Conservation (phyloP, 1,284 basidiomycete species). For the Sanguinoderma infundibulare region DNA sequence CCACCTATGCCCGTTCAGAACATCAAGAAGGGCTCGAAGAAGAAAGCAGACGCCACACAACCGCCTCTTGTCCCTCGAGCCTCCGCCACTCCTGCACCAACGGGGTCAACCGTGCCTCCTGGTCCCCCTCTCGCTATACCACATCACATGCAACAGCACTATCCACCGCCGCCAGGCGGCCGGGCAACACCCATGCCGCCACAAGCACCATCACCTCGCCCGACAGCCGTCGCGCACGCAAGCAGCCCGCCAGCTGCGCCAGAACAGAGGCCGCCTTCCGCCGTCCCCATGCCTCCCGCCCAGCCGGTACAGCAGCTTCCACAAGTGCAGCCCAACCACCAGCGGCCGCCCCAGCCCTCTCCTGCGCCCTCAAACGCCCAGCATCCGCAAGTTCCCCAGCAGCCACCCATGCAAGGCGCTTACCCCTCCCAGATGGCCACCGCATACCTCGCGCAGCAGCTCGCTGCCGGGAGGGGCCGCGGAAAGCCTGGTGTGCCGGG, state of each 20-base stretch:
- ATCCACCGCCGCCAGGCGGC: constrained; percentile 16
- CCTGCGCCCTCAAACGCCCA: constrained; percentile 5
- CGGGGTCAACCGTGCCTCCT: constrained; percentile 7
- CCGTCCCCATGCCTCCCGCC: constrained; percentile 4
- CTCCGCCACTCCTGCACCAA: constrained; percentile 23
- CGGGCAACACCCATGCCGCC: constrained; percentile 15
- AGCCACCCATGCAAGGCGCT: constrained; percentile 25
- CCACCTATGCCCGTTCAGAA: constrained; percentile 18
- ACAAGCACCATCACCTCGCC: constrained; percentile 13
- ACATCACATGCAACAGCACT: constrained; percentile 25
- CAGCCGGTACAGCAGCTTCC: constrained; percentile 1
- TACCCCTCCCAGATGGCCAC: constrained; percentile 17
- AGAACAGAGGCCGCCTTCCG: constrained; percentile 13
- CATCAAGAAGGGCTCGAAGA: constrained; percentile 20
- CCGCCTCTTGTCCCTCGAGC: constrained; percentile 21
- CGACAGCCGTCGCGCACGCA: constrained; percentile 20
- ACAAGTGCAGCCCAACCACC: constrained; percentile 4
- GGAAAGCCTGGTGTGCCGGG: neutral
- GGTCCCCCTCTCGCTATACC: constrained; percentile 21
- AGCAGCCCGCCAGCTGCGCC: constrained; percentile 17
- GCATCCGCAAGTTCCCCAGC: constrained; percentile 13
- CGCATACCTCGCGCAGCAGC: constrained; percentile 1
- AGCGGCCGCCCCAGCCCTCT: constrained; percentile 7
- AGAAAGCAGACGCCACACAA: constrained; percentile 16
- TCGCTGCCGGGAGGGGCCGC: neutral